These are phyloP conservation scores for Gamsiella multidivaricata DNA, from an alignment of 192 early-diverging fungal genomes.

Conservation along the genomic window DNA sequence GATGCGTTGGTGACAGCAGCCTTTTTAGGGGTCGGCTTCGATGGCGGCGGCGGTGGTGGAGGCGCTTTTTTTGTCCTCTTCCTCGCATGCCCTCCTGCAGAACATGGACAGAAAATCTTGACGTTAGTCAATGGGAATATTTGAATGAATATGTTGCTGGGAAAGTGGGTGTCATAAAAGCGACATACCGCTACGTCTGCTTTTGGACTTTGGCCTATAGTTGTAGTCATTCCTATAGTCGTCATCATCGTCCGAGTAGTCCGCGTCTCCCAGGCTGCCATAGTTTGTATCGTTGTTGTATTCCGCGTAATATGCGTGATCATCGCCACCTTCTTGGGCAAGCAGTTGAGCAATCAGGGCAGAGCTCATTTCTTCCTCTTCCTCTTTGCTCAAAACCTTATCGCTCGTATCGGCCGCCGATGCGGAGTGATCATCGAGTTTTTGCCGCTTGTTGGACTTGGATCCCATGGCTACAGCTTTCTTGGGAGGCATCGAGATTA, in stretches of 20 bases:
- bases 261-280: constrained; percentile 40
- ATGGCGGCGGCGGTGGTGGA: constrained; percentile 7
- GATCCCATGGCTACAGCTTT: constrained; percentile 33
- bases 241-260: constrained; percentile 58
- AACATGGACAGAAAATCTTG: background rate
- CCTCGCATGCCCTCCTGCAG: background rate
- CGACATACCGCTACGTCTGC: constrained; percentile 36
- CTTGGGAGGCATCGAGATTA: constrained; percentile 38
- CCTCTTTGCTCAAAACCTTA: constrained; percentile 65
- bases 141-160: background rate
- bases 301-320: constrained; percentile 67
- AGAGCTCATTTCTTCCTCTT: constrained; percentile 84
- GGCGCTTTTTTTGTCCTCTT: constrained; percentile 25
- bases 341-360: constrained; percentile 84
- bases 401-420: background rate
- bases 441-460: constrained; percentile 40
- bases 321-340: constrained; percentile 72
- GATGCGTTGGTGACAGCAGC: background rate
- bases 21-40: background rate
- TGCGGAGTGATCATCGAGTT: constrained; percentile 7
- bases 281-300: constrained; percentile 65
- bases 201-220: constrained; percentile 39
- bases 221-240: constrained; percentile 64
- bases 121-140: background rate
- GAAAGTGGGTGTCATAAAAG: background rate